Percentiles rank a stretch among this genome's conserved stretches.
These are phyloP conservation scores for Botrytis tulipae DNA, from an alignment of 2,329 filamentous ascomycete genomes.

Conservation along the genomic window DNA sequence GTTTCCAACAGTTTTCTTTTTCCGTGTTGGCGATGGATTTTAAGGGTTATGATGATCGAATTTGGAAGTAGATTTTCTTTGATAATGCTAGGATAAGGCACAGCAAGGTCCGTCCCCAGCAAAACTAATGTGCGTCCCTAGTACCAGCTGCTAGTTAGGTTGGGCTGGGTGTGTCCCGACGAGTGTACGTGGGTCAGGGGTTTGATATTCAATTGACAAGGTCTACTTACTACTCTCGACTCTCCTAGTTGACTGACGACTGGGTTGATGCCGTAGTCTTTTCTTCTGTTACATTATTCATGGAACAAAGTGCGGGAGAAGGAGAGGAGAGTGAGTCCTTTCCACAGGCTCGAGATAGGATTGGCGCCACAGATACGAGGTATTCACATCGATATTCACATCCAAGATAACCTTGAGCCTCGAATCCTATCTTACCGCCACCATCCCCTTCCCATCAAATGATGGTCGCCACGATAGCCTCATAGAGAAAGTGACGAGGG, in stretches of 20 bases:
- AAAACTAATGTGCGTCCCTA: background rate
- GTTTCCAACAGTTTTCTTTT: background rate
- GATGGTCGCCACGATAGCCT: background rate
- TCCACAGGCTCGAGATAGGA: background rate
- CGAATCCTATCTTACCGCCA: constrained; percentile 8
- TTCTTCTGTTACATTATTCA: background rate
- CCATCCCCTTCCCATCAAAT: background rate
- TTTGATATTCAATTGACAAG: background rate
- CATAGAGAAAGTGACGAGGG: background rate
- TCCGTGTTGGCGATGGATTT: background rate
- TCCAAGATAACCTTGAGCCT: background rate
- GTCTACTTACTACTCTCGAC: background rate
- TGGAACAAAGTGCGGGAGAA: background rate
- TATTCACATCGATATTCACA: background rate
- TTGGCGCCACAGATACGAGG: background rate
- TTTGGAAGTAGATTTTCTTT: background rate
- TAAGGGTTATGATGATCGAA: background rate
- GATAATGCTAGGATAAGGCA: background rate
- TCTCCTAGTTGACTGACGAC: background rate
- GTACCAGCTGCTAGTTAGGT: background rate
- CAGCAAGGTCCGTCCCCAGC: background rate
- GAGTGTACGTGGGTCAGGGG: background rate
- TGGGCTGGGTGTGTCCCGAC: background rate
- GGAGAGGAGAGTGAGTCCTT: no score
- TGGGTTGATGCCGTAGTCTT: background rate